Conservation (phyloP, 257 asterid species). For the Fraxinus excelsior region DNA sequence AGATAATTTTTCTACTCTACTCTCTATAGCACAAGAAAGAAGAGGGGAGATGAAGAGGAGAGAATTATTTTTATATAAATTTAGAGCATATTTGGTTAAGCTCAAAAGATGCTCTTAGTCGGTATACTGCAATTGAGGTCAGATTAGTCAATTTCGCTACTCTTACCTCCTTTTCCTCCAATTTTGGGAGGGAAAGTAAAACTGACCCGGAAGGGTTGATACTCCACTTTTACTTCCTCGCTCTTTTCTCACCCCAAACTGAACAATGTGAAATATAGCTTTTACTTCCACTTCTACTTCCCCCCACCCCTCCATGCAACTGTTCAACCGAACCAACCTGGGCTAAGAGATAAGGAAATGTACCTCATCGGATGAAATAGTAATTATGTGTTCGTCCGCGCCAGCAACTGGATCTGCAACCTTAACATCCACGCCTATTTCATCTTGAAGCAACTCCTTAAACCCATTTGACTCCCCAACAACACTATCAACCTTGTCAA, state of each 20-base stretch:
- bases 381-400: conserved; percentile 68
- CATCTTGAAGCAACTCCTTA: conserved; percentile 79
- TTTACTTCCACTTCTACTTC: not conserved
- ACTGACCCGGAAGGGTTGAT: not conserved
- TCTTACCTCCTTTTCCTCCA: not conserved
- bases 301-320: not conserved
- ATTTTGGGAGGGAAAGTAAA: not conserved
- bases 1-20: not conserved
- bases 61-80: not conserved
- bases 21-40: not conserved
- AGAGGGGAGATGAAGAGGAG: not conserved
- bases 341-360: conserved; percentile 14
- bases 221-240: not conserved
- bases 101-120: not conserved
- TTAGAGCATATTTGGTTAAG: not conserved
- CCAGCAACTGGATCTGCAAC: conserved; percentile 65
- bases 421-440: conserved; percentile 80
- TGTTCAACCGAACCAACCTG: not conserved
- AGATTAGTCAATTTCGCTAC: not conserved
- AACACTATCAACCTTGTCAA: conserved; percentile 64
- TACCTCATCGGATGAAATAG: conserved; percentile 90
- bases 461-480: conserved; percentile 83
- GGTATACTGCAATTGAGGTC: not conserved
- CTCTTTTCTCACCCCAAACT: not conserved
- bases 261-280: not conserved